These are phyloP conservation scores for Gossypium bickii DNA, from an alignment of 345 rosid species.

Conservation along the genomic window DNA sequence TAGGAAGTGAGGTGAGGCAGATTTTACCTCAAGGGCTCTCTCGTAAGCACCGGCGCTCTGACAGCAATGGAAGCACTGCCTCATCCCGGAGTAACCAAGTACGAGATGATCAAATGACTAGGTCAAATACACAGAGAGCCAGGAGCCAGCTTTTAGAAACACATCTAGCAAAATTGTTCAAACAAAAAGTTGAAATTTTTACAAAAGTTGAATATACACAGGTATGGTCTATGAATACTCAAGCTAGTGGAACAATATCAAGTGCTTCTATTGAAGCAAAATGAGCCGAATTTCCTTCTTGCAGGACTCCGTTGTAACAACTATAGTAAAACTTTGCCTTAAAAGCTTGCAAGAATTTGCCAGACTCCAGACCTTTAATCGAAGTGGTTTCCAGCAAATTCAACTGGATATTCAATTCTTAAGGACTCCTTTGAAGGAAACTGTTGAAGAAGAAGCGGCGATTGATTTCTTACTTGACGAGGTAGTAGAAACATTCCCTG, in stretches of 20 bases:
- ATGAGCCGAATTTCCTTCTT: conserved; percentile 18
- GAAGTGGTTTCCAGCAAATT: conserved; percentile 98
- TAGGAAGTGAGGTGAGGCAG: conserved; percentile 73
- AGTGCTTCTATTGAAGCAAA: conserved; percentile 10
- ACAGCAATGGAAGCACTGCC: conserved; percentile 88
- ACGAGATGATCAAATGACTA: conserved; percentile 65
- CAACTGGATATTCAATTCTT: conserved; percentile 93
- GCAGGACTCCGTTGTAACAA: conserved; percentile 83
- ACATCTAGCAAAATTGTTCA: conserved; percentile 95
- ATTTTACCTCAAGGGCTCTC: conserved; percentile 71
- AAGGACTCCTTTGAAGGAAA: conserved; percentile 65
- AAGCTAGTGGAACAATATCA: conserved; percentile 10
- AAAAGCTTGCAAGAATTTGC: conserved; percentile 95
- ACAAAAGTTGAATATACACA: conserved; percentile 92
- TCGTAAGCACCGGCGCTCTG: conserved; percentile 83
- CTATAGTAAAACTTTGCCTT: conserved; percentile 70
- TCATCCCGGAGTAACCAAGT: conserved; percentile 87
- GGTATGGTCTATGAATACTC: conserved; percentile 36
- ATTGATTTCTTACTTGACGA: conserved; percentile 92
- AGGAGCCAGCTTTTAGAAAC: conserved; percentile 97
- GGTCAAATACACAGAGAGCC: conserved; percentile 73
- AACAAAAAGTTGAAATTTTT: conserved; percentile 96
- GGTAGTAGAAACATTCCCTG: conserved; percentile 36
- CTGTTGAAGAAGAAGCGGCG: conserved; percentile 81
- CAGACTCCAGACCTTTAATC: conserved; percentile 83